A percentile compares a stretch with the other conserved stretches of the same genome.
These are phyloP conservation scores for Suhomyces choctaworum DNA, from an alignment of 1,139 yeast species.

Conservation along the genomic window DNA sequence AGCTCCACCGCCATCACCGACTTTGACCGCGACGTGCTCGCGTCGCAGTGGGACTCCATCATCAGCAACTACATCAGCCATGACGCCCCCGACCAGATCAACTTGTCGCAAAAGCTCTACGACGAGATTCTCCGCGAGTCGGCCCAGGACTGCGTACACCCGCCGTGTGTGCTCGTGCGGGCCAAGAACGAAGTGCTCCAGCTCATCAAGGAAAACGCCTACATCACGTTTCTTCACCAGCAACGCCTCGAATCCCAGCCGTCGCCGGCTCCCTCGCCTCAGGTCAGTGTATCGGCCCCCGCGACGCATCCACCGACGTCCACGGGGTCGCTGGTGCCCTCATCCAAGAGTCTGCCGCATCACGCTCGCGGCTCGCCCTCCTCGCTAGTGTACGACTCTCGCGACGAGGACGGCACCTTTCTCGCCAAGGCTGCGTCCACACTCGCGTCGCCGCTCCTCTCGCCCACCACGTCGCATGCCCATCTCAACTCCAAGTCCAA, in stretches of 20 bases:
- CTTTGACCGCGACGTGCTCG: conserved; percentile 18
- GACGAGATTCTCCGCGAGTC: conserved; percentile 34
- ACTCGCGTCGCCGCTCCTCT: conserved; percentile 12
- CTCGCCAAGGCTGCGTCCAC: conserved; percentile 11
- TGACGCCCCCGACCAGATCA: conserved; percentile 48
- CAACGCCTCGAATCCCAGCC: conserved; percentile 2
- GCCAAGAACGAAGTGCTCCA: conserved; percentile 47
- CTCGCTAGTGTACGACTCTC: not conserved
- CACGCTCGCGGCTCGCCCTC: conserved; percentile 6
- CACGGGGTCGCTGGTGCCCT: conserved; percentile 2
- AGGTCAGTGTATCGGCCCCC: conserved; percentile 5
- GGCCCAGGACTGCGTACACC: conserved; percentile 29
- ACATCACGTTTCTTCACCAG: conserved; percentile 17
- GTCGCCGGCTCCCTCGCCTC: conserved; percentile 5
- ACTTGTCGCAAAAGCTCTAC: conserved; percentile 39
- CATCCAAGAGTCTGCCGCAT: not conserved
- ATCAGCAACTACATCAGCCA: conserved; percentile 27
- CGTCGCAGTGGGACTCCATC: conserved; percentile 33
- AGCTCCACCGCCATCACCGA: conserved; percentile 6
- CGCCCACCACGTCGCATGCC: conserved; percentile 11
- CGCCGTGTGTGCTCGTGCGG: conserved; percentile 39
- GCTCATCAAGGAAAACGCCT: conserved; percentile 48
- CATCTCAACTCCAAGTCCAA: conserved; percentile 2
- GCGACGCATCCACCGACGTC: conserved; percentile 1
- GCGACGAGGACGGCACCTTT: not conserved